Percentiles rank a stretch among this genome's conserved stretches.
Conservation (phyloP, 352 stramenopile genomes). For the Saprolegnia parasitica region DNA sequence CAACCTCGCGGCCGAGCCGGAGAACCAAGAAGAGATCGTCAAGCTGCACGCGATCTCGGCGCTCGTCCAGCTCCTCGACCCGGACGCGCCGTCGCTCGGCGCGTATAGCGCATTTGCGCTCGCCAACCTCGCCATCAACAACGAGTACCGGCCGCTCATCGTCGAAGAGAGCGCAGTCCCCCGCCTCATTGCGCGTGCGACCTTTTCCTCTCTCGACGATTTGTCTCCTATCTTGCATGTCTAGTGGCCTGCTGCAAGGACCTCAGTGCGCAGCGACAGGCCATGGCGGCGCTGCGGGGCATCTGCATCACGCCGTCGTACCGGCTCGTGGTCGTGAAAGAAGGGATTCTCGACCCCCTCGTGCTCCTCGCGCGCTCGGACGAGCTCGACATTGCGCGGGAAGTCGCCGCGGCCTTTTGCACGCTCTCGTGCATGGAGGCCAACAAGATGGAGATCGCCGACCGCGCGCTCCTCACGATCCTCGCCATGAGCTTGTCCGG, state of each 20-base stretch:
- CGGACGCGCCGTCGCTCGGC: conserved; percentile 74
- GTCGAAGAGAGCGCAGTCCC: conserved; percentile 91
- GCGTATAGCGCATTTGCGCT: conserved; percentile 93
- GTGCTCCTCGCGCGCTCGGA: conserved; percentile 93
- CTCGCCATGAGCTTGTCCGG: conserved; percentile 92
- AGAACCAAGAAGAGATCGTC: conserved; percentile 94
- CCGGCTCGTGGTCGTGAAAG: conserved; percentile 82
- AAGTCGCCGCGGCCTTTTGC: conserved; percentile 92
- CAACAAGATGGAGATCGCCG: conserved; percentile 95
- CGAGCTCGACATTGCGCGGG: conserved; percentile 87
- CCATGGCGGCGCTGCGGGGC: conserved; percentile 87
- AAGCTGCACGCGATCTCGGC: conserved; percentile 84
- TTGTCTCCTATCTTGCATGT: background rate
- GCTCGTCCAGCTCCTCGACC: conserved; percentile 90
- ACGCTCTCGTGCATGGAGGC: conserved; percentile 92
- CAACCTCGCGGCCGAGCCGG: conserved; percentile 92
- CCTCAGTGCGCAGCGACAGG: conserved; percentile 88
- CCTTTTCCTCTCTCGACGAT: background rate
- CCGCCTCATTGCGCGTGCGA: conserved; percentile 80
- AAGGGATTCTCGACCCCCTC: conserved; percentile 93
- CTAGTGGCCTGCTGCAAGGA: conserved; percentile 92
- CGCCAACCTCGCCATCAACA: conserved; percentile 93
- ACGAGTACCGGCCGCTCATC: conserved; percentile 87
- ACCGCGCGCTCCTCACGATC: conserved; percentile 92
- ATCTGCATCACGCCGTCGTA: conserved; percentile 92